Evolutionary conservation across 2,329 filamentous ascomycete species (phyloP).

Genomic region (Neurospora crassa): DNA sequence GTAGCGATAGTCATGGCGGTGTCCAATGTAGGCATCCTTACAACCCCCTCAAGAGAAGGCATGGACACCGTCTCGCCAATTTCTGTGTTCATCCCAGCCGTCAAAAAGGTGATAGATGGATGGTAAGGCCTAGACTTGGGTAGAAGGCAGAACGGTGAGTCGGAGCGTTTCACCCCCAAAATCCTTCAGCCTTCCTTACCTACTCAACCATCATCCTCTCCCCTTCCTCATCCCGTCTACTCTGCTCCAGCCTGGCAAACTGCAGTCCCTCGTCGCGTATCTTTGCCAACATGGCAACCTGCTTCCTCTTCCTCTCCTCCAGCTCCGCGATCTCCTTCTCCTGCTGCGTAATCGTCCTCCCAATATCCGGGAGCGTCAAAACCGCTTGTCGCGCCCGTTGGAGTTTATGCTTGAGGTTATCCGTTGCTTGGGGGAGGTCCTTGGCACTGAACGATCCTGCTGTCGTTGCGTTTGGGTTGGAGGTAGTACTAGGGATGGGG

Average conservation of each 20-base stretch:
- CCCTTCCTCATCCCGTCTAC: conserved; percentile 18
- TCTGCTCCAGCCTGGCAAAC: conserved; percentile 26
- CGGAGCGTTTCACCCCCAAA: conserved; percentile 10
- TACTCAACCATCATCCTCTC: conserved; percentile 21
- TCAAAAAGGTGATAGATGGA: not conserved
- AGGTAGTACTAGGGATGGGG: conserved; percentile 14
- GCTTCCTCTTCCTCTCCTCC: conserved; percentile 51
- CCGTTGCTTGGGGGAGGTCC: conserved; percentile 69
- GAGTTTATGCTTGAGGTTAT: conserved; percentile 72
- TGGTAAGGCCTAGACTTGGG: not conserved
- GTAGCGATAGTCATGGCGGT: not conserved
- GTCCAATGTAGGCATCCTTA: not conserved
- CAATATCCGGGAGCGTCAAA: conserved; percentile 58
- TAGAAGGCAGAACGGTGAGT: not conserved
- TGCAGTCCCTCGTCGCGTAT: conserved; percentile 41
- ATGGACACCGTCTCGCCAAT: not conserved
- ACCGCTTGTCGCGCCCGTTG: conserved; percentile 64
- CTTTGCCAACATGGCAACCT: conserved; percentile 47
- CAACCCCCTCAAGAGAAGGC: not conserved
- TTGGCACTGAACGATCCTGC: conserved; percentile 43
- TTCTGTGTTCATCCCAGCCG: not conserved
- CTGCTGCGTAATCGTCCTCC: conserved; percentile 57
- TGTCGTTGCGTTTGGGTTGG: conserved; percentile 21
- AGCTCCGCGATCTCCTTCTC: conserved; percentile 59
- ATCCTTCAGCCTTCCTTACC: conserved; percentile 25